Evolutionary conservation across 1,284 basidiomycete genomes (phyloP), one percentile per base, ranked within the genome.

Genomic region (Amylostereum areolatum): DNA sequence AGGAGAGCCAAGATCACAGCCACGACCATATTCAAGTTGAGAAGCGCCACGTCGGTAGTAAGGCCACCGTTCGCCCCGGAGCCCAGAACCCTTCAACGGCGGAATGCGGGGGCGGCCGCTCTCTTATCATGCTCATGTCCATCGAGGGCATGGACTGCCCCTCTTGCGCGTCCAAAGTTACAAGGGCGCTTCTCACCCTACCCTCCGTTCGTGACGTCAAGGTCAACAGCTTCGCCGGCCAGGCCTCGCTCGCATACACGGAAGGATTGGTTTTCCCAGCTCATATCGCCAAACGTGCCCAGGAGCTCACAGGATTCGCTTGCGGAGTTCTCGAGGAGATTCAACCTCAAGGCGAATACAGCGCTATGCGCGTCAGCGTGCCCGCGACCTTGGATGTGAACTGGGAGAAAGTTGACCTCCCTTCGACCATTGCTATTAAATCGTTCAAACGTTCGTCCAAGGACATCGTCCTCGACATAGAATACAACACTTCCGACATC

Each of bases 131-230:
- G 30, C 4, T 46, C 3, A 36, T 57, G 1, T 50, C 50, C 12
- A 46, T 57, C 9, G 33, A 51, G 29, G 56, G 56, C 18, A 57
- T 57, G 55, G 52, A 57, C 30, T 57, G 56, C 41, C 49, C 56
- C 4, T 51, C 56, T 7, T 57, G 56, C 34, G 55, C 48, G 8
- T 8, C 4, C 5, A 56, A 52, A 28, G 32, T 57, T 5, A 46
- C 49, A 11, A 46, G 39, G 3, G 55, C 56, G 6, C 51, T 57
- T 12, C 47, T 44, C 31, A 50, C 49, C 8, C 27, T 57, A 33
- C 51, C 55, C 1, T 57, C 56, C 5, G 53, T 57, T 5, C 43
- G 45, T 27, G 47, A 57, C 24, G 50, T 52, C 42, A 52, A 51
- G 18, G 56, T 57, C 42, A 55, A 57, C 39, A 37, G 9, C 25